A percentile compares a stretch with the other conserved stretches of the same genome.
Evolutionary conservation across 768 basidiomycete species (phyloP).

Genomic region (Imleria badia): DNA sequence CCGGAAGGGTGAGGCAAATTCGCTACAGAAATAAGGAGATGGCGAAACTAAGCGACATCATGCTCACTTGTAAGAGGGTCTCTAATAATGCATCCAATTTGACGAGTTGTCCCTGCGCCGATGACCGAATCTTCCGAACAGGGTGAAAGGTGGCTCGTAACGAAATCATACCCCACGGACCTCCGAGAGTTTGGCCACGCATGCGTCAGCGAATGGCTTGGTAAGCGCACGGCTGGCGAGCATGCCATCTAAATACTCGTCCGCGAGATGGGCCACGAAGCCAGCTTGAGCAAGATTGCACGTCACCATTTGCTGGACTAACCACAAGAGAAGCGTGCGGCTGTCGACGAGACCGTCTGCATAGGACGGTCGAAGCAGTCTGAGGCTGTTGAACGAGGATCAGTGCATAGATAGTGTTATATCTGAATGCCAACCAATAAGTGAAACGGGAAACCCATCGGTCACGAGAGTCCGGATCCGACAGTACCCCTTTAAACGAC

Average conservation of each 20-base stretch:
- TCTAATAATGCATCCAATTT: constrained; percentile 54
- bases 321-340: constrained; percentile 73
- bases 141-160: background rate
- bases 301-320: constrained; percentile 71
- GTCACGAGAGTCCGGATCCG: constrained; percentile 67
- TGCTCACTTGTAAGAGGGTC: constrained; percentile 58
- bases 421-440: constrained; percentile 56
- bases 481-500: constrained; percentile 78
- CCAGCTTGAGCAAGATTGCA: constrained; percentile 83
- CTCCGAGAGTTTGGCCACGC: constrained; percentile 64
- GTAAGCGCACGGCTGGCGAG: constrained; percentile 64
- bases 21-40: constrained; percentile 42
- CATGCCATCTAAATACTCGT: constrained; percentile 78
- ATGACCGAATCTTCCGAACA: constrained; percentile 50
- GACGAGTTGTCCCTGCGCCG: constrained; percentile 54
- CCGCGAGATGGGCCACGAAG: constrained; percentile 71
- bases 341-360: constrained; percentile 80
- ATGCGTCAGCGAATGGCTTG: constrained; percentile 71
- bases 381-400: constrained; percentile 46
- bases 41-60: background rate
- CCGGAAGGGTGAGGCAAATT: constrained; percentile 66
- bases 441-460: constrained; percentile 77
- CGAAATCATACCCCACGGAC: constrained; percentile 33
- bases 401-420: background rate
- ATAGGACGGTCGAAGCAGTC: constrained; percentile 73